phyloP scores from a whole-genome alignment of 495 filamentous ascomycete species.

The Clohesyomyces aquaticus region DNA sequence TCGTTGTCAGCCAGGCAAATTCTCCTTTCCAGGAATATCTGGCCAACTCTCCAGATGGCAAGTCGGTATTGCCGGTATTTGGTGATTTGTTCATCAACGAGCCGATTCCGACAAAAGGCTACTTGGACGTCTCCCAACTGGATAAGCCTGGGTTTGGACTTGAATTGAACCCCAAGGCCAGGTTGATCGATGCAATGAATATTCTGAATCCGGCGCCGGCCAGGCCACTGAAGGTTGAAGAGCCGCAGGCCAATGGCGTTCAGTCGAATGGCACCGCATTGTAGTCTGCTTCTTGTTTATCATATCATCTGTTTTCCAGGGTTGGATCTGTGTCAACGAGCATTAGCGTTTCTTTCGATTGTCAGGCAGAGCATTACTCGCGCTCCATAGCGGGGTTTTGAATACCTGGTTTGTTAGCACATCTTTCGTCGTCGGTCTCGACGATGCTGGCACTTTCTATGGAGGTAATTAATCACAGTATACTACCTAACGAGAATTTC shows the following conservation, averaged over 20 bases:
- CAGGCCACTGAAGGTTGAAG: constrained; percentile 52
- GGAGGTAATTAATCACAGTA: too few species aligned
- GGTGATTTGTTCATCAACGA: constrained; percentile 89
- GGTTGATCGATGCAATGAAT: constrained; percentile 71
- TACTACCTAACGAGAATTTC: too few species aligned
- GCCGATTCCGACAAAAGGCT: constrained; percentile 82
- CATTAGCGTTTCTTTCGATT: background rate
- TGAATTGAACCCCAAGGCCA: constrained; percentile 78
- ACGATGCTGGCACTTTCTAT: background rate
- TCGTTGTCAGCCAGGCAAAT: constrained; percentile 86
- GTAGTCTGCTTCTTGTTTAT: background rate
- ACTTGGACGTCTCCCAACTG: constrained; percentile 72
- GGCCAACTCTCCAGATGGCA: constrained; percentile 86
- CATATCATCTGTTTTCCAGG: background rate
- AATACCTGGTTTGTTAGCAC: background rate
- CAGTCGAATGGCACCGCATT: constrained; percentile 34
- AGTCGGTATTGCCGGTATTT: constrained; percentile 86
- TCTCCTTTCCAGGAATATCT: constrained; percentile 94
- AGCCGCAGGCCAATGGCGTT: constrained; percentile 30
- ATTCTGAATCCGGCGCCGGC: constrained; percentile 74
- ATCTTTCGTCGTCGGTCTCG: background rate
- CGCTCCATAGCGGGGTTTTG: background rate
- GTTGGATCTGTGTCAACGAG: background rate
- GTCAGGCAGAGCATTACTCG: background rate
- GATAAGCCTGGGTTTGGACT: constrained; percentile 92